Percentiles rank a stretch among this genome's conserved stretches.
Evolutionary conservation across 352 stramenopile genomes (phyloP).

Genomic region (Phytophthora palmivora): DNA sequence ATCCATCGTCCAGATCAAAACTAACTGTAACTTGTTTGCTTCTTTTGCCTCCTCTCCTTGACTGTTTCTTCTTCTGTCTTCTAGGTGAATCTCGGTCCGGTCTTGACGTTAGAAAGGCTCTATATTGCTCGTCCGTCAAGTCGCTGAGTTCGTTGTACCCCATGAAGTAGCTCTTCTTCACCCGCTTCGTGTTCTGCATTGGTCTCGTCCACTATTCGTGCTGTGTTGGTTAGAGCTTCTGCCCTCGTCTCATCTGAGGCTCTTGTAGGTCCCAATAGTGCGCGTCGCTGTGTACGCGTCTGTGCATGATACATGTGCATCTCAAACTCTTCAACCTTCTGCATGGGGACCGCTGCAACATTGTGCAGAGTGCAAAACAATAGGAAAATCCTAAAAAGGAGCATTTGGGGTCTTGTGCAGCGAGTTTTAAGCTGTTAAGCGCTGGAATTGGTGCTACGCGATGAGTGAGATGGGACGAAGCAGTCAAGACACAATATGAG

Average conservation of each 20-base stretch:
- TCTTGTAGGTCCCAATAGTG: slow-evolving; percentile 51
- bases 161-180: no score
- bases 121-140: slow-evolving; percentile 72
- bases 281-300: slow-evolving; percentile 30
- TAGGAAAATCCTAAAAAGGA: slow-evolving; percentile 13
- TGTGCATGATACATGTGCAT: slow-evolving; percentile 33
- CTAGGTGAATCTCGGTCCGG: slow-evolving; percentile 36
- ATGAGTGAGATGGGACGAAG: slow-evolving; percentile 10
- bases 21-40: slow-evolving; percentile 29
- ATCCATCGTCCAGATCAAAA: slow-evolving; percentile 30
- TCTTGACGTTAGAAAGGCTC: slow-evolving; percentile 57
- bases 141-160: no score
- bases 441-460: slow-evolving; percentile 5
- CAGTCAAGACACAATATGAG: slow-evolving; percentile 34
- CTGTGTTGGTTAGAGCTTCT: slow-evolving; percentile 52
- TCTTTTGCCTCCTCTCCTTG: slow-evolving; percentile 11
- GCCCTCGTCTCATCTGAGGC: slow-evolving; percentile 49
- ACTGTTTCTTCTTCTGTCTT: slow-evolving; percentile 24
- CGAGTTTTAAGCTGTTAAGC: slow-evolving; percentile 12
- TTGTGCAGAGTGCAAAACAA: slow-evolving; percentile 9
- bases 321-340: slow-evolving; percentile 32
- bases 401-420: slow-evolving; percentile 19
- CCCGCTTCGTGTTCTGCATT: no score
- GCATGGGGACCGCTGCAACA: slow-evolving; percentile 3
- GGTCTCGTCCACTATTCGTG: no score